These are phyloP conservation scores for Penicillium sp. DNA, from an alignment of 2,329 filamentous ascomycete species.

Conservation along the genomic window DNA sequence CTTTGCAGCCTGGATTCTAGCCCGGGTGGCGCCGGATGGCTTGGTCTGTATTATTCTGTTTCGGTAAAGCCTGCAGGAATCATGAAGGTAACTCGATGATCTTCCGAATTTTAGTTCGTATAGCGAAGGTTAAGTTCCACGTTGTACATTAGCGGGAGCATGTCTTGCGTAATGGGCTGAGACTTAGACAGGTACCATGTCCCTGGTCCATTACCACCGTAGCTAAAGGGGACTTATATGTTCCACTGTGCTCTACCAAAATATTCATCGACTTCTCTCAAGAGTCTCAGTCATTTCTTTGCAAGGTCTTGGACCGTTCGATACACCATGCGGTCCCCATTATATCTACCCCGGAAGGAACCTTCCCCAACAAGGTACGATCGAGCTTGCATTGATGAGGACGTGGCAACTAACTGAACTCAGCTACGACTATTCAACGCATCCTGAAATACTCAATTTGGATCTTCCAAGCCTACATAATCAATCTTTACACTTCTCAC, in stretches of 20 bases:
- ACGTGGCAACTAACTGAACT: neutral
- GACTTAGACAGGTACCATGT: neutral
- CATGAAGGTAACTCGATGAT: no score
- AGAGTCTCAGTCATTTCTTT: neutral
- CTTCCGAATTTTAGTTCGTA: no score
- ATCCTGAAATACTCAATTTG: neutral
- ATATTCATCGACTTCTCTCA: neutral
- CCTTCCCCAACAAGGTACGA: neutral
- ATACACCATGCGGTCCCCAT: neutral
- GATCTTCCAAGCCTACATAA: neutral
- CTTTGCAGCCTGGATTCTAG: no score
- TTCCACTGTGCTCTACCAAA: neutral
- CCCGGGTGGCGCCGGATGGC: no score
- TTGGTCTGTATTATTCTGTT: neutral
- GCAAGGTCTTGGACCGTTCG: neutral
- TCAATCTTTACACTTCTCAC: neutral
- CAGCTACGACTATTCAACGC: neutral
- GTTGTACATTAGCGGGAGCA: neutral
- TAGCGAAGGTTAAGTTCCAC: neutral
- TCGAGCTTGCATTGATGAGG: neutral
- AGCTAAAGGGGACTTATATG: neutral
- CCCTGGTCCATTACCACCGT: neutral
- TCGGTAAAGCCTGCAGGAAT: neutral
- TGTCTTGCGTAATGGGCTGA: neutral
- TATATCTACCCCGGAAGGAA: neutral